A percentile compares a stretch with the other conserved stretches of the same genome.
These are phyloP conservation scores for Ogataea henricii DNA, from an alignment of 805 yeast species.

Conservation along the genomic window DNA sequence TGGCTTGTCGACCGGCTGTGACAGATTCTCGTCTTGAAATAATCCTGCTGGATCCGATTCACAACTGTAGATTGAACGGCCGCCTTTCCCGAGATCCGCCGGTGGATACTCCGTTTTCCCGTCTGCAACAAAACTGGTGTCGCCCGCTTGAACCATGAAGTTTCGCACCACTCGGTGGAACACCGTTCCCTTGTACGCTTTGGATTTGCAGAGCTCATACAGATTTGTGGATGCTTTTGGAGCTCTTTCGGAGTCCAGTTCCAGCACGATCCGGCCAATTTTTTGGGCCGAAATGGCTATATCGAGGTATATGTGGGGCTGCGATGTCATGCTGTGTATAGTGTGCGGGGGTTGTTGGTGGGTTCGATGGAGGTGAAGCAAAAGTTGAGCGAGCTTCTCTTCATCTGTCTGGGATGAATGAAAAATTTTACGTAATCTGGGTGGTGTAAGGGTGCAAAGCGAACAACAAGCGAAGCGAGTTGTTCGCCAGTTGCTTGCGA, in stretches of 20 bases:
- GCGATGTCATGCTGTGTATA: not conserved
- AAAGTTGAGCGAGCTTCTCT: no score
- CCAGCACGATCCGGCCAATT: slow-evolving; percentile 63
- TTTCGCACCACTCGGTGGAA: slow-evolving; percentile 69
- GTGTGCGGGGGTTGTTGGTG: not conserved
- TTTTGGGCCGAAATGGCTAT: slow-evolving; percentile 44
- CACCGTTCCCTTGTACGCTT: slow-evolving; percentile 43
- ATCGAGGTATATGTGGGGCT: slow-evolving; percentile 47
- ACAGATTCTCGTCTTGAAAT: slow-evolving; percentile 61
- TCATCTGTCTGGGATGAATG: slow-evolving; percentile 1
- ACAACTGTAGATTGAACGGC: slow-evolving; percentile 43
- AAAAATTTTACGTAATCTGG: slow-evolving; percentile 8
- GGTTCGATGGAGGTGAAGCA: not conserved
- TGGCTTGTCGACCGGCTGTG: slow-evolving; percentile 42
- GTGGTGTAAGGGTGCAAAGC: not conserved
- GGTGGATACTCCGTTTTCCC: slow-evolving; percentile 25
- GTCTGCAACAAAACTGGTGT: slow-evolving; percentile 39
- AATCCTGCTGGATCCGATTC: slow-evolving; percentile 34
- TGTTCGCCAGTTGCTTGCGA: no score
- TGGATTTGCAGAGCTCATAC: slow-evolving; percentile 44
- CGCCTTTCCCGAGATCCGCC: slow-evolving; percentile 42
- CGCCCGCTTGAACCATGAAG: slow-evolving; percentile 74
- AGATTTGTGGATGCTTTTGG: slow-evolving; percentile 61
- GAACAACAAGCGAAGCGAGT: not conserved
- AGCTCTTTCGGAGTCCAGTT: slow-evolving; percentile 50